A percentile compares a stretch with the other conserved stretches of the same genome.
Conservation (phyloP, 1,139 yeast genomes). For the Debaryomyces psychrophilus region DNA sequence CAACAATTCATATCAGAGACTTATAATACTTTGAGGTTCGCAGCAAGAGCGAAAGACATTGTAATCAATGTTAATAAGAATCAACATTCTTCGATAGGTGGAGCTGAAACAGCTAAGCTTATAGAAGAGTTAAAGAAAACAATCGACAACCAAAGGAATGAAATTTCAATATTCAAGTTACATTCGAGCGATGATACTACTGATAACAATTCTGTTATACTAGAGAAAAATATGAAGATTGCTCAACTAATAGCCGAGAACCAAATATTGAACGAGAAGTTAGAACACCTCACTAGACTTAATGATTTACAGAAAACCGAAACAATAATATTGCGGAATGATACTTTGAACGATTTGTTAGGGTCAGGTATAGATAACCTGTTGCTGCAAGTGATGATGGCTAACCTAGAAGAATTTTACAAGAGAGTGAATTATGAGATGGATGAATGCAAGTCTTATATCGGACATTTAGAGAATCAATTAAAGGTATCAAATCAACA, state of each 20-base stretch:
- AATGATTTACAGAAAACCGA: constrained; percentile 62
- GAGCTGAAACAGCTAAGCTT: constrained; percentile 46
- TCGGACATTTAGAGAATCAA: constrained; percentile 62
- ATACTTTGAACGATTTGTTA: constrained; percentile 53
- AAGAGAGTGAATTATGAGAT: constrained; percentile 50
- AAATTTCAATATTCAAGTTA: constrained; percentile 36
- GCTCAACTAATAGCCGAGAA: constrained; percentile 64
- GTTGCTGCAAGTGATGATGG: constrained; percentile 43
- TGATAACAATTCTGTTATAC: constrained; percentile 1
- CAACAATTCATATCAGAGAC: constrained; percentile 71
- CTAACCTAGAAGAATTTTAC: constrained; percentile 51
- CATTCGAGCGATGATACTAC: constrained; percentile 4
- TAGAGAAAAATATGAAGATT: constrained; percentile 21
- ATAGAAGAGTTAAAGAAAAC: constrained; percentile 52
- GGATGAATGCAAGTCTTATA: constrained; percentile 67
- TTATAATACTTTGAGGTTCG: constrained; percentile 83
- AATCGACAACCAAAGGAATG: constrained; percentile 47
- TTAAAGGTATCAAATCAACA: constrained; percentile 35
- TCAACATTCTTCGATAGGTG: constrained; percentile 33
- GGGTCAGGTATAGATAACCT: constrained; percentile 36
- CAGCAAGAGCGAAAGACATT: constrained; percentile 89
- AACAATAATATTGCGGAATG: constrained; percentile 55
- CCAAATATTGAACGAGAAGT: constrained; percentile 59
- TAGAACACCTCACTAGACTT: constrained; percentile 69
- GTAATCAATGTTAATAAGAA: constrained; percentile 67